Base-by-base conservation (phyloP, 352 stramenopile species). In the Phytophthora capsici region DNA sequence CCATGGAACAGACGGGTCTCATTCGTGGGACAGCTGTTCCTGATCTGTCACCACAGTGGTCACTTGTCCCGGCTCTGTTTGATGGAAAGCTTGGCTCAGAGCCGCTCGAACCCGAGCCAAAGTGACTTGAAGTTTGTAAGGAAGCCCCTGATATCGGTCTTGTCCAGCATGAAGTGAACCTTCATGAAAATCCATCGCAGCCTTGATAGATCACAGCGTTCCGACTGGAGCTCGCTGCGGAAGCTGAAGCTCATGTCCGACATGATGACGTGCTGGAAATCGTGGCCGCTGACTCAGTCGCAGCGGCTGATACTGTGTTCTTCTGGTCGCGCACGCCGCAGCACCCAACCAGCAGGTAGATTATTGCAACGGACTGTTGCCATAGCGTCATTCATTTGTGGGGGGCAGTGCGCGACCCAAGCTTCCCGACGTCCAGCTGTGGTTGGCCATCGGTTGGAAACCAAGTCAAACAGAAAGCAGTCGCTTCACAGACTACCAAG, bases 41-140 rank as follows among this genome's bases (percentile, higher is more conserved):
- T 1, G 20, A 64, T 20, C 59, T 75, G 61, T 78, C 70, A 75
- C 51, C 50, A 74, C 26, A 46, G 70, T 75, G 44, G 57, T 45
- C 23, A 14, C 6, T 6, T 9, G 23, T 5, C 37, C 13, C 36
- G 36, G 40, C 53, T 75, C 20, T 78, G 57, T 22, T 17, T 64
- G 57, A 64, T 53, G 57, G 44, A 34, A 44, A 51, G 57, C 59
- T 50, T 74, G 66, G 62, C 55, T 52, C 48, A 17, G 34, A 8
- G 16, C 14, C 17, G 12, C 37, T 41, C 46, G 50, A 54, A 38
- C 14, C 20, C 25, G n/a, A 2, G 38, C 30, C 41, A 23, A n/a
- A 41, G 26, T 47, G 46, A 63, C 47, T 57, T 59, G n/a, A 9
- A 22, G 38, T 44, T 44, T 60, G 63, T 63, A 71, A 50, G 1